Evolutionary conservation across 2,329 filamentous ascomycete genomes (phyloP).

Genomic region (Ceratocystiopsis sp.): DNA sequence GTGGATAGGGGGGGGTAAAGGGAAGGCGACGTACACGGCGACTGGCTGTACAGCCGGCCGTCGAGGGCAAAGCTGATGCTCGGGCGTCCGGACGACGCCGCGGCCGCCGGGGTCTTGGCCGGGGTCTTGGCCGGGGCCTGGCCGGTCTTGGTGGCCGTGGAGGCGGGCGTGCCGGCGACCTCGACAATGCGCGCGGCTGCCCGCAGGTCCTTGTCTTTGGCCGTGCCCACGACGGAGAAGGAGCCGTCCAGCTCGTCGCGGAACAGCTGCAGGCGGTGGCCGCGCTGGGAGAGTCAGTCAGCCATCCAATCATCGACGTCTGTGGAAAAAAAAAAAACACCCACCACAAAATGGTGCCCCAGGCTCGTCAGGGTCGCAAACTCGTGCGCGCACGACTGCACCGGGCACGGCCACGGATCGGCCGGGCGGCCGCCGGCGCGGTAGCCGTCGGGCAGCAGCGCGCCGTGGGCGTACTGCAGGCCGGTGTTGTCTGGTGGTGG

Average conservation of each 20-base stretch:
- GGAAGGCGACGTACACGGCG: background rate
- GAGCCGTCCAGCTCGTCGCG: conserved; percentile 8
- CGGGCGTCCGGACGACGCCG: background rate
- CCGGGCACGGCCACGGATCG: conserved; percentile 6
- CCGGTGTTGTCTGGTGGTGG: background rate
- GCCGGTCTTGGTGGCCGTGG: background rate
- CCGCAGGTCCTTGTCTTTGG: background rate
- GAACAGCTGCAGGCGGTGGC: background rate
- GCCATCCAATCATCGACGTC: too few relatives aligned
- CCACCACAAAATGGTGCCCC: conserved; percentile 4
- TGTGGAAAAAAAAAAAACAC: too few relatives aligned
- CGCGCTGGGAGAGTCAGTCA: background rate
- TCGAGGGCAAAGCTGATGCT: background rate
- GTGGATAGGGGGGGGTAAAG: background rate
- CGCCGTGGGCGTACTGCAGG: background rate
- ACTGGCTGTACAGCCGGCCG: background rate
- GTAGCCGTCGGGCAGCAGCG: conserved; percentile 5
- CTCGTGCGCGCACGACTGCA: conserved; percentile 5
- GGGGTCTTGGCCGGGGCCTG: background rate
- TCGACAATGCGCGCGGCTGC: background rate
- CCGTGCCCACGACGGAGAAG: background rate
- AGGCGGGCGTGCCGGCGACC: background rate
- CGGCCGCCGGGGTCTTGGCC: background rate
- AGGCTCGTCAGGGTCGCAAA: conserved; percentile 1
- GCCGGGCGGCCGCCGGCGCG: background rate